phyloP scores from a whole-genome alignment of 2,329 filamentous ascomycete species.

The Fusarium solani-melongenae region DNA sequence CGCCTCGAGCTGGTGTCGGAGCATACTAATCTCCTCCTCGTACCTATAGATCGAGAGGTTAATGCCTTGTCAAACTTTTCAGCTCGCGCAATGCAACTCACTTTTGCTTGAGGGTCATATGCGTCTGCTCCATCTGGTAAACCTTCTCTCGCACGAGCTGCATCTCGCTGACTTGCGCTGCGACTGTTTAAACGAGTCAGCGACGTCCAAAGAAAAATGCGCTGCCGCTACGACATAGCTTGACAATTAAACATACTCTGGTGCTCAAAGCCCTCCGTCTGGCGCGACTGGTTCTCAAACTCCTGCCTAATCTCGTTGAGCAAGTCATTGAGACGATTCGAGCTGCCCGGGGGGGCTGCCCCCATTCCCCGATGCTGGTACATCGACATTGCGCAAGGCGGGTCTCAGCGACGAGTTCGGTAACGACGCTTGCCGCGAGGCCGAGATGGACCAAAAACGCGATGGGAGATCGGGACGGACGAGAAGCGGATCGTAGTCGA shows the following conservation, averaged over 20 bases:
- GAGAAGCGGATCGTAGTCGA: constrained; percentile 11
- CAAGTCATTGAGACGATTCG: constrained; percentile 84
- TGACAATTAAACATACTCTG: constrained; percentile 76
- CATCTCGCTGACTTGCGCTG: constrained; percentile 92
- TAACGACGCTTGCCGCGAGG: constrained; percentile 24
- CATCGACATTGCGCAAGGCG: constrained; percentile 72
- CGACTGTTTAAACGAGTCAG: constrained; percentile 68
- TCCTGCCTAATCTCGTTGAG: constrained; percentile 91
- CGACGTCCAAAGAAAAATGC: constrained; percentile 15
- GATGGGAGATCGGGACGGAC: not conserved
- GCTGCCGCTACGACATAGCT: not conserved
- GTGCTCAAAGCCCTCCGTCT: constrained; percentile 89
- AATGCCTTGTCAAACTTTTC: not conserved
- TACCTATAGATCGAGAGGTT: constrained; percentile 70
- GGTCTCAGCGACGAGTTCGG: constrained; percentile 30
- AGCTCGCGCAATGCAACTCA: constrained; percentile 58
- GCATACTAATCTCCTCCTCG: constrained; percentile 86
- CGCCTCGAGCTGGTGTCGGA: constrained; percentile 87
- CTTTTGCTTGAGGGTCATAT: constrained; percentile 91
- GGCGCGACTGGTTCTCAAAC: constrained; percentile 86
- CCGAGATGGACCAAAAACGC: not conserved
- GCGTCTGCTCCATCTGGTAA: constrained; percentile 90
- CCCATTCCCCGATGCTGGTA: constrained; percentile 91
- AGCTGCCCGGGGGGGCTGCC: constrained; percentile 68
- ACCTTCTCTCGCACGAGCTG: constrained; percentile 94